Conservation (phyloP, 306 rosid species). For the Casuarina equisetifolia region DNA sequence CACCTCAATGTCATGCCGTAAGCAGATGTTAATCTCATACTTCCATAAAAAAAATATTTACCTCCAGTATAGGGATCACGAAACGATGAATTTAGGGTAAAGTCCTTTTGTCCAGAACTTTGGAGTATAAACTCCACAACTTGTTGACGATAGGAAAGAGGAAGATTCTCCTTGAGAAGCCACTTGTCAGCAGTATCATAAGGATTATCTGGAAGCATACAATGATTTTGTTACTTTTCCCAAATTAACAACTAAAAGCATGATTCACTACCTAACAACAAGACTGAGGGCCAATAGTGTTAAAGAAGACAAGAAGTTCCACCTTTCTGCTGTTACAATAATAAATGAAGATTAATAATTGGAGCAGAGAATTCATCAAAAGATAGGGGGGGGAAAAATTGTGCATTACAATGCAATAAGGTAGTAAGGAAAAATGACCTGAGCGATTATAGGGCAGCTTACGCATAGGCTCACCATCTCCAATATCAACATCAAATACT, state of each 20-base stretch:
- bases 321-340: conserved; percentile 21
- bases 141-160: conserved; percentile 89
- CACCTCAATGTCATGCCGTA: conserved; percentile 3
- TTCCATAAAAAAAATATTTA: conserved; percentile 40
- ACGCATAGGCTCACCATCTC: conserved; percentile 89
- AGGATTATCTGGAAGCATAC: conserved; percentile 65
- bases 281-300: conserved; percentile 16
- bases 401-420: conserved; percentile 11
- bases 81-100: conserved; percentile 72
- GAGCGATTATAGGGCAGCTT: conserved; percentile 90
- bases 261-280: conserved; percentile 11
- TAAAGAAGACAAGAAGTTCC: neutral
- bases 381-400: conserved; percentile 15
- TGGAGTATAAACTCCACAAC: conserved; percentile 89
- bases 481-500: conserved; percentile 98
- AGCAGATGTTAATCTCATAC: conserved; percentile 13
- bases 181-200: conserved; percentile 89
- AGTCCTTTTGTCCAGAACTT: conserved; percentile 77
- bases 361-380: conserved; percentile 11
- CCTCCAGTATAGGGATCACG: conserved; percentile 91
- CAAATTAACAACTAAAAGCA: conserved; percentile 20
- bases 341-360: conserved; percentile 22
- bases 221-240: conserved; percentile 15
- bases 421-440: conserved; percentile 46
- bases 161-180: conserved; percentile 90